A percentile compares a stretch with the other conserved stretches of the same genome.
These are phyloP conservation scores for Naganishia randhawae DNA, from an alignment of 768 basidiomycete genomes.

Conservation along the genomic window DNA sequence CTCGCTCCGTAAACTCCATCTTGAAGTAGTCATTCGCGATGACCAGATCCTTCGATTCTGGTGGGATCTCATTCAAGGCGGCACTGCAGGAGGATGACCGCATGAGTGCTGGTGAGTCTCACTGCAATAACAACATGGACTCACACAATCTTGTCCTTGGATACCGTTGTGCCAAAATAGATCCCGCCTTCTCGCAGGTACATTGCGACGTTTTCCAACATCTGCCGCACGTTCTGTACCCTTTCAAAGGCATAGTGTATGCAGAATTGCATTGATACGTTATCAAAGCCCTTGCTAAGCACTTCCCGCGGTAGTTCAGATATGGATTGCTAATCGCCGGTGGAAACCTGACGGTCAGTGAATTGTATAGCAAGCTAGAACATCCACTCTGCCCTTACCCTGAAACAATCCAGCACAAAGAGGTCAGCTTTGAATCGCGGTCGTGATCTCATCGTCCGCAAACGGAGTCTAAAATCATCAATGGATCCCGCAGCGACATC, in stretches of 20 bases:
- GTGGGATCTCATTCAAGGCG: conserved; percentile 67
- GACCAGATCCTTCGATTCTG: conserved; percentile 64
- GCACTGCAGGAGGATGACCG: conserved; percentile 55
- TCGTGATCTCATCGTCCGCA: conserved; percentile 54
- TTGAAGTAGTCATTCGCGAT: conserved; percentile 90
- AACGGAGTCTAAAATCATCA: conserved; percentile 64
- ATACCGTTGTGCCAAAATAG: conserved; percentile 97
- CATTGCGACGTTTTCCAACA: conserved; percentile 83
- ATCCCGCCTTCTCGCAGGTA: conserved; percentile 77
- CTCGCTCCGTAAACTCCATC: conserved; percentile 75
- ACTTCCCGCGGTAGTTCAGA: conserved; percentile 17
- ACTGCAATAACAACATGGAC: conserved; percentile 47
- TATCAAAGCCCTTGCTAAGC: conserved; percentile 72
- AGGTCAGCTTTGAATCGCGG: conserved; percentile 74
- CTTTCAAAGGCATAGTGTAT: conserved; percentile 99
- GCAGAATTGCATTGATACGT: conserved; percentile 98
- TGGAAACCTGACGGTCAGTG: neutral
- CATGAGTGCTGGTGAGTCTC: neutral
- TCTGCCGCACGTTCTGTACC: conserved; percentile 76
- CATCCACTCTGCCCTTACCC: conserved; percentile 47
- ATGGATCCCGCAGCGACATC: conserved; percentile 87
- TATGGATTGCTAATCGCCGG: conserved; percentile 2
- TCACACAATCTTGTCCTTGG: conserved; percentile 76
- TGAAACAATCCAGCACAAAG: conserved; percentile 83
- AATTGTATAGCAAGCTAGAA: neutral